Evolutionary conservation across 192 early-diverging fungal species (phyloP), one percentile per base, ranked within the genome.

Genomic region (Podila epigama): DNA sequence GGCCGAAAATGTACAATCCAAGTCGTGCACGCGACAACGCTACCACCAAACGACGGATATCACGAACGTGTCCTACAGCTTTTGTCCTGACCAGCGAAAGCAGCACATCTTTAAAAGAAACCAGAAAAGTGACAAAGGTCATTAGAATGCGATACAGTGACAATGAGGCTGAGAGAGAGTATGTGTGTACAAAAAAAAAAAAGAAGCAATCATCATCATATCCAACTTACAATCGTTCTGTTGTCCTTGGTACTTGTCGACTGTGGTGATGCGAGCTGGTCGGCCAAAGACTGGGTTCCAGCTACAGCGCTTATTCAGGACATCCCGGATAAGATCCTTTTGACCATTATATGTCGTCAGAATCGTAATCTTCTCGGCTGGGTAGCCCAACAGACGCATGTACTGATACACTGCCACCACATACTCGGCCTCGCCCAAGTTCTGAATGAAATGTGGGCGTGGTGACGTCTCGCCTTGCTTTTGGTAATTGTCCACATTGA

Each of bases 331-430:
- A 55, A 99, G 85, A 50, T 95, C 92, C 32, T 90, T 89, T 75
- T 99, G 98, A 25, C 98, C 98, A 69, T 99, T 97, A 66, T 99
- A 99, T 0, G 98, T 96, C 12, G 98, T 98, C 61, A 99, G 77
- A 39, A 99, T 94, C 0, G 93, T 85, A 53, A 99, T 97, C 32
- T 89, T 89, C n/a, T 92, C 88, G 0, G 93, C 87, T 4, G 96
- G 91, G 60, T 98, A 98, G 69, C 98, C 98, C 51, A 95, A 58
- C 33, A 97, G 79, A 37, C 96, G 85, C 97, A 99, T 96, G 84
- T 97, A 98, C 79, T 95, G 94, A 85, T 90, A 99, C 18, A 92
- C 86, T 5, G 96, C 95, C 20, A 99, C 97, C 11, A 96, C 84
- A 79, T 94, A 98, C 81, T 99, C 98, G 53, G 98, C 98, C 68